Evolutionary conservation across 116 monocot genomes (phyloP).

Genomic region (Posidonia oceanica): DNA sequence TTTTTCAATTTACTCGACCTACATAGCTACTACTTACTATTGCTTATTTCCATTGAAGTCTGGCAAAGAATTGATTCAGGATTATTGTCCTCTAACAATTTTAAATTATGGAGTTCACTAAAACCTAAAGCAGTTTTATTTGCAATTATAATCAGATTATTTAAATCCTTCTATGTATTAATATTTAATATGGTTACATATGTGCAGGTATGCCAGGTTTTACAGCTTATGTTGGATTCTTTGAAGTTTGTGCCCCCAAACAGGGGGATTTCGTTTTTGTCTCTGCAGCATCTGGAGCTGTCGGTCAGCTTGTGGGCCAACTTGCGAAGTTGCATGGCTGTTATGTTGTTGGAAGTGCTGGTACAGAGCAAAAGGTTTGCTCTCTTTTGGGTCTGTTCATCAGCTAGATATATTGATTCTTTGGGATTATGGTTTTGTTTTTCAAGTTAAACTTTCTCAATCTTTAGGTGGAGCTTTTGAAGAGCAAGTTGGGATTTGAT

Average conservation of each 20-base stretch:
- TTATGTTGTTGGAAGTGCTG: constrained; percentile 69
- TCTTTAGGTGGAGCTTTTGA: constrained; percentile 47
- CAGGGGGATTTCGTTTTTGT: constrained; percentile 48
- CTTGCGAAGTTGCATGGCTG: constrained; percentile 63
- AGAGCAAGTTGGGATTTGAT: constrained; percentile 45
- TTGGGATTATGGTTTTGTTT: not conserved
- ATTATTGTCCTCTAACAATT: no score
- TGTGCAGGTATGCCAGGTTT: constrained; percentile 58
- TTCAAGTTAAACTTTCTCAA: not conserved
- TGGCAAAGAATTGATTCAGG: no score
- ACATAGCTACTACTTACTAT: no score
- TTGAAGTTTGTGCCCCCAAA: constrained; percentile 50
- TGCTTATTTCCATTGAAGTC: no score
- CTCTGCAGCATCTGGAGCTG: constrained; percentile 72
- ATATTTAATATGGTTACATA: not conserved
- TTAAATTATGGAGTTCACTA: no score
- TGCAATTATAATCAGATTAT: not conserved
- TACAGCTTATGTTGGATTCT: constrained; percentile 58
- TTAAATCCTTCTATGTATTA: not conserved
- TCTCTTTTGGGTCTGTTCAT: no score
- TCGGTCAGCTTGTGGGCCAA: constrained; percentile 70
- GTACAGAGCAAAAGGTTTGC: constrained; percentile 43
- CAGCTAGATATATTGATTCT: not conserved
- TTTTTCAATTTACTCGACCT: no score
- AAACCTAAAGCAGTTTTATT: no score